A percentile compares a stretch with the other conserved stretches of the same genome.
These are phyloP conservation scores for Glomus cerebriforme DNA, from an alignment of 192 early-diverging fungal genomes.

Conservation along the genomic window DNA sequence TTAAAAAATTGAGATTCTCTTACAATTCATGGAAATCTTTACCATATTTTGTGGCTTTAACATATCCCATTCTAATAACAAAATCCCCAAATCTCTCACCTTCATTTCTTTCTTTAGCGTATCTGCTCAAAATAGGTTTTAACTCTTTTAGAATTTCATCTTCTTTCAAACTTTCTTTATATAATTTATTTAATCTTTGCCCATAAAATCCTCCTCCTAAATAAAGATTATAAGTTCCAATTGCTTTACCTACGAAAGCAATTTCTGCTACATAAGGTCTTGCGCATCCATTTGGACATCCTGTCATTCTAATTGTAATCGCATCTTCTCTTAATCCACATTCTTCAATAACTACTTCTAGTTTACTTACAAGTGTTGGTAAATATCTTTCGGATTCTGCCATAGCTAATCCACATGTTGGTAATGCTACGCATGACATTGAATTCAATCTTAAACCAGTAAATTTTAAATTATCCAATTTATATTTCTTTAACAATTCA, in stretches of 20 bases:
- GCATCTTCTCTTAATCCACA: conserved; percentile 84
- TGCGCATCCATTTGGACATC: conserved; percentile 98
- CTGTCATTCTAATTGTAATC: conserved; percentile 96
- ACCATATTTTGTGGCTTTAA: conserved; percentile 77
- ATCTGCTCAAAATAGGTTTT: conserved; percentile 80
- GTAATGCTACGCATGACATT: conserved; percentile 96
- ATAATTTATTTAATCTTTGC: conserved; percentile 88
- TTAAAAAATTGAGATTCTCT: background rate
- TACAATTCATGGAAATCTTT: conserved; percentile 76
- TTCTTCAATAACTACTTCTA: conserved; percentile 80
- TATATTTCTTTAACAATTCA: conserved; percentile 72
- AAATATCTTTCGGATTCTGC: conserved; percentile 97
- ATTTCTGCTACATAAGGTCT: conserved; percentile 93
- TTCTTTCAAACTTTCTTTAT: conserved; percentile 86
- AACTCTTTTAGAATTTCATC: conserved; percentile 82
- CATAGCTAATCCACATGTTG: conserved; percentile 94
- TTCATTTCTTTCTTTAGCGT: conserved; percentile 64
- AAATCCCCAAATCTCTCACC: conserved; percentile 95
- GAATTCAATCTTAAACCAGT: conserved; percentile 82
- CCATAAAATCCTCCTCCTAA: conserved; percentile 88
- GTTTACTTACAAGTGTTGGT: conserved; percentile 75
- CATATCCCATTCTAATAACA: conserved; percentile 84
- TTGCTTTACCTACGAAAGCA: conserved; percentile 94
- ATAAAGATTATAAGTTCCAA: conserved; percentile 93
- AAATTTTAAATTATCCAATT: conserved; percentile 81